Base-by-base conservation (phyloP, 805 yeast genomes). In the Metschnikowia borealis region DNA sequence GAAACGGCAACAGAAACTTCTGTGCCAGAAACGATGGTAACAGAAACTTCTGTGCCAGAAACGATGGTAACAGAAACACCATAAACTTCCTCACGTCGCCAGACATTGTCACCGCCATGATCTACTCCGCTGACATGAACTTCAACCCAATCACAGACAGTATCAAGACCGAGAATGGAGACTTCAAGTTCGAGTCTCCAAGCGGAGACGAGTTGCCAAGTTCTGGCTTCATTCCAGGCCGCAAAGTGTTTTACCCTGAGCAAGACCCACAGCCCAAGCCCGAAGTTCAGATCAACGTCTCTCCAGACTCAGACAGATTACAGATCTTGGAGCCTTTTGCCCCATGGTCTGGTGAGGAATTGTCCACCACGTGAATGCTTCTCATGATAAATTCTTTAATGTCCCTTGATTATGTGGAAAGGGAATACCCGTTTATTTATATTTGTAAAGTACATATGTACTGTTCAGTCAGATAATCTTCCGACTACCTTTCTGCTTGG, bases 31-130 rank as follows among this genome's bases (percentile, higher is more conserved):
- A n/a, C n/a, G n/a, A n/a, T n/a, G n/a, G n/a, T n/a, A 92, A 92
- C 83, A 87, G 99, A 80, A 92, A 92, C 74, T 92, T 92, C 81
- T 85, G 94, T 70, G 89, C 97, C 35, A 88, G 99, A 80, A 94
- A 94, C 68, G 99, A 94, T 72, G 98, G 99, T 63, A 94, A 94
- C 80, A 87, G 97, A 75, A 85, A 87, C 64, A 94, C 99, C 39
- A 90, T 91, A 85, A 95, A 95, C 70, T 94, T 94, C 71, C 84
- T 94, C 64, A 94, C 99, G n/a, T 91, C 98, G 23, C 99, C 99
- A 51, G 99, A 94, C 68, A 80, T 94, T 70, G 98, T 92, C 57
- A 92, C 97, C 38, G 97, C 98, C 37, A 87, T 90, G 87, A 90
- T 91, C 55, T 91, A 91, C 69, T 85, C 97, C 10, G 98, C 98